Percentiles rank a stretch among this genome's conserved stretches.
Evolutionary conservation across 805 yeast species (phyloP).

Genomic region (Saturnispora kantuleensis): DNA sequence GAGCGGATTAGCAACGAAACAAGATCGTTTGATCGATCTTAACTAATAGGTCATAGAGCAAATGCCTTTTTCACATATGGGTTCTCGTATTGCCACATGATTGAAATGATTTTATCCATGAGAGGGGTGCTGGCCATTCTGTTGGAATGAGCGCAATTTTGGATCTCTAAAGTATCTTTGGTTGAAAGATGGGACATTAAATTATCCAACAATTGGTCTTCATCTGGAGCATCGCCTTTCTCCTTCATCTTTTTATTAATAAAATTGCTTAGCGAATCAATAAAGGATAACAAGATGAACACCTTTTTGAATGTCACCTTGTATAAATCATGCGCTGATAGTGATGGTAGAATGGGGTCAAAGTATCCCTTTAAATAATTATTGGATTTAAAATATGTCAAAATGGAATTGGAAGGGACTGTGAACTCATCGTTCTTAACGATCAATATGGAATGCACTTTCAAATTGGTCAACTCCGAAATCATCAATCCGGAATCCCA

Average conservation of each 20-base stretch:
- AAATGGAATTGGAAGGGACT: neutral
- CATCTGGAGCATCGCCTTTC: neutral
- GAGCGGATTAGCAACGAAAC: too few relatives aligned
- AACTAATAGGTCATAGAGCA: slow-evolving; percentile 25
- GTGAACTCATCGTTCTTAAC: neutral
- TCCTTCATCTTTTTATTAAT: too few relatives aligned
- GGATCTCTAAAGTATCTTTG: neutral
- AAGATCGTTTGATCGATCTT: too few relatives aligned
- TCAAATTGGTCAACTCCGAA: slow-evolving; percentile 3
- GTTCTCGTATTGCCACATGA: slow-evolving; percentile 9
- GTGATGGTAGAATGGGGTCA: neutral
- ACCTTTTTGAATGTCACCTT: slow-evolving; percentile 2
- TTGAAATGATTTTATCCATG: neutral
- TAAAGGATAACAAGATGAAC: slow-evolving; percentile 5
- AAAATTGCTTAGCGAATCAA: slow-evolving; percentile 2
- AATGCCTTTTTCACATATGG: slow-evolving; percentile 1
- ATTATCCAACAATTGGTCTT: neutral
- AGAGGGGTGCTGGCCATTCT: neutral
- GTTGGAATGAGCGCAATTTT: neutral
- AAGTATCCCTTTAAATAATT: neutral
- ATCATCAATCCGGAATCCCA: slow-evolving; percentile 1
- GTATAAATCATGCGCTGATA: neutral
- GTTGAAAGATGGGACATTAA: neutral
- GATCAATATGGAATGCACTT: slow-evolving; percentile 1
- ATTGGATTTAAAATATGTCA: neutral